A percentile compares a stretch with the other conserved stretches of the same genome.
These are phyloP conservation scores for Tetrapisispora phaffii DNA, from an alignment of 805 yeast species.

Conservation along the genomic window DNA sequence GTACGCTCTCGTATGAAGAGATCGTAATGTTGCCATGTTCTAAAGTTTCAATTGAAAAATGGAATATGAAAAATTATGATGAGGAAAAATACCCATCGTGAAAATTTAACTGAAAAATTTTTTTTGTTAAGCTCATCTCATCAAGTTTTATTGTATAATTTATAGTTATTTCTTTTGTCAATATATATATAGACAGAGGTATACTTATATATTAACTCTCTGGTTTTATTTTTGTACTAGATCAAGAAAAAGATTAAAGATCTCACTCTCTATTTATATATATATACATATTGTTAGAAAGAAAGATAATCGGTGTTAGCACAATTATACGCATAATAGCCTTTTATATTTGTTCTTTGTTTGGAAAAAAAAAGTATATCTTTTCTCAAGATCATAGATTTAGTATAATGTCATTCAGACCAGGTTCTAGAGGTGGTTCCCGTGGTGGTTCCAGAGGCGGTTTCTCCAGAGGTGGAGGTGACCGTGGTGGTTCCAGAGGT, in stretches of 20 bases:
- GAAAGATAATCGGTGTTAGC: not conserved
- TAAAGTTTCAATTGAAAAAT: too few relatives aligned
- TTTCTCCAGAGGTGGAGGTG: conserved; percentile 43
- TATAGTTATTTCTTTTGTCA: not conserved
- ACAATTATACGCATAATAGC: not conserved
- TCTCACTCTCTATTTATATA: not conserved
- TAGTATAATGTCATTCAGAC: conserved; percentile 62
- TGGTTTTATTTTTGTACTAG: too few relatives aligned
- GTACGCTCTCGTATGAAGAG: too few relatives aligned
- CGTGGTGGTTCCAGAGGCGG: conserved; percentile 50
- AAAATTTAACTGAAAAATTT: not conserved
- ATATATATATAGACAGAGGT: not conserved
- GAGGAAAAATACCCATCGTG: not conserved
- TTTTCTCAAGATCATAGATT: not conserved
- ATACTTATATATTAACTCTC: too few relatives aligned
- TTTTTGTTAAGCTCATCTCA: conserved; percentile 3
- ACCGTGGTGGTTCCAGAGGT: conserved; percentile 42
- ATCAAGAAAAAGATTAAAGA: not conserved
- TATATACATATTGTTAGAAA: not conserved
- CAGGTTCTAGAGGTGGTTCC: conserved; percentile 53
- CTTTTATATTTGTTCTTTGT: not conserved
- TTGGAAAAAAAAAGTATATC: not conserved
- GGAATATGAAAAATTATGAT: not conserved
- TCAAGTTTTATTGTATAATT: not conserved
- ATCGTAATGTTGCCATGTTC: not conserved